Evolutionary conservation across 2,329 filamentous ascomycete genomes (phyloP).

Genomic region (Neonectria neomacrospora): DNA sequence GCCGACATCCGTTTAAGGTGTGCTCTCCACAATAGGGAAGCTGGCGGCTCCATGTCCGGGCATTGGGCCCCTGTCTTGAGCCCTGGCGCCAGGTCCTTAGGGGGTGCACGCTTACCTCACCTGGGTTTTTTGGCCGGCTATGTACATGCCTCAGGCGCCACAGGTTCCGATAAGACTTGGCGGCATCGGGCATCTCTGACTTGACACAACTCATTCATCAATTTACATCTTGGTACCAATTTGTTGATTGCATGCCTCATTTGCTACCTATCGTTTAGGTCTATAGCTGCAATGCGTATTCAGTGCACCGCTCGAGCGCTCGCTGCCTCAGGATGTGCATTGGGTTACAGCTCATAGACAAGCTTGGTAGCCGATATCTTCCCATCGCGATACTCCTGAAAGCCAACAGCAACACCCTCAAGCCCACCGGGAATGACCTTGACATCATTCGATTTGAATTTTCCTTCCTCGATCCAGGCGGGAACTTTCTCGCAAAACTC

Average conservation of each 20-base stretch:
- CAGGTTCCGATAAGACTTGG: neutral
- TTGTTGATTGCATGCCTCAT: neutral
- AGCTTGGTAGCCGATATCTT: constrained; percentile 55
- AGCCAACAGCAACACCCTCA: constrained; percentile 47
- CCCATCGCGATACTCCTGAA: constrained; percentile 52
- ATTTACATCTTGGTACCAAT: neutral
- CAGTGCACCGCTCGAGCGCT: neutral
- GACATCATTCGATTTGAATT: constrained; percentile 49
- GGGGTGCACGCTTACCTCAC: neutral
- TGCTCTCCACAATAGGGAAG: constrained; percentile 34
- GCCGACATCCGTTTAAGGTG: constrained; percentile 40
- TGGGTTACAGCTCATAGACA: constrained; percentile 47
- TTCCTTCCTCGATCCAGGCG: constrained; percentile 46
- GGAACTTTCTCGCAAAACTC: constrained; percentile 54
- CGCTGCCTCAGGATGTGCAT: neutral
- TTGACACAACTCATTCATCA: neutral
- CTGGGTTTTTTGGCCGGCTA: neutral
- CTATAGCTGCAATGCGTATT: neutral
- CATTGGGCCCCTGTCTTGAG: neutral
- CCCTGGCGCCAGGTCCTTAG: neutral
- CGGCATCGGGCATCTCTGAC: neutral
- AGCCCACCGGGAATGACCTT: constrained; percentile 47
- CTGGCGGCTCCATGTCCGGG: neutral
- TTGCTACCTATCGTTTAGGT: neutral
- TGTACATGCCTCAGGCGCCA: neutral